These are phyloP conservation scores for Mucor velutinosus DNA, from an alignment of 371 early-diverging fungal species.

Conservation along the genomic window DNA sequence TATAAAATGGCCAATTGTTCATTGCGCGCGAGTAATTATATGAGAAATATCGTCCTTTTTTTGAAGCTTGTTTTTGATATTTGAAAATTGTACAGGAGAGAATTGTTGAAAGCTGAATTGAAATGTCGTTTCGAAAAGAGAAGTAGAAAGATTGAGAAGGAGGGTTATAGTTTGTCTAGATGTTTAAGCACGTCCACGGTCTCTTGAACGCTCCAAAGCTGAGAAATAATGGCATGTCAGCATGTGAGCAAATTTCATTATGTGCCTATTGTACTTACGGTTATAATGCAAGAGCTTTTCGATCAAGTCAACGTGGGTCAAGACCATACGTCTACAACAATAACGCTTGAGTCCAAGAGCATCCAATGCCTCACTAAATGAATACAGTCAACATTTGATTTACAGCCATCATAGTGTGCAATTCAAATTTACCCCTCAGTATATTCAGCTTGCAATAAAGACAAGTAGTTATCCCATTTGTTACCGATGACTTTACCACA, in stretches of 20 bases:
- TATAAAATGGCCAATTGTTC: neutral
- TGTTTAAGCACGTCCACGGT: constrained; percentile 30
- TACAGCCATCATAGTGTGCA: neutral
- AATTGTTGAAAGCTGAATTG: neutral
- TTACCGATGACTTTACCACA: constrained; percentile 99
- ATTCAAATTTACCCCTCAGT: constrained; percentile 70
- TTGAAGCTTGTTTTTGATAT: neutral
- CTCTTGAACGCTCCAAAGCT: constrained; percentile 35
- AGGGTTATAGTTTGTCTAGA: constrained; percentile 2
- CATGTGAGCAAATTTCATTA: no score
- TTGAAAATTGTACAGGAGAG: neutral
- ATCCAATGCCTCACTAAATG: constrained; percentile 85
- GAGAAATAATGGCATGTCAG: neutral
- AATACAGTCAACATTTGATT: neutral
- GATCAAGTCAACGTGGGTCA: constrained; percentile 99
- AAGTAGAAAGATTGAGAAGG: neutral
- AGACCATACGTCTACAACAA: constrained; percentile 99
- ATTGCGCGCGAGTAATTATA: neutral
- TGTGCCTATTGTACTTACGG: constrained; percentile 51
- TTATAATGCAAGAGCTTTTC: constrained; percentile 98
- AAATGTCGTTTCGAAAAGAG: neutral
- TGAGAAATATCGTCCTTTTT: neutral
- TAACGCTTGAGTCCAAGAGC: constrained; percentile 94
- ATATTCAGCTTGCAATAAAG: constrained; percentile 76
- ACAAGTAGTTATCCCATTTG: constrained; percentile 96